Evolutionary conservation across 176 grass and related monocot species (phyloP).

Genomic region (Carex kokanica): DNA sequence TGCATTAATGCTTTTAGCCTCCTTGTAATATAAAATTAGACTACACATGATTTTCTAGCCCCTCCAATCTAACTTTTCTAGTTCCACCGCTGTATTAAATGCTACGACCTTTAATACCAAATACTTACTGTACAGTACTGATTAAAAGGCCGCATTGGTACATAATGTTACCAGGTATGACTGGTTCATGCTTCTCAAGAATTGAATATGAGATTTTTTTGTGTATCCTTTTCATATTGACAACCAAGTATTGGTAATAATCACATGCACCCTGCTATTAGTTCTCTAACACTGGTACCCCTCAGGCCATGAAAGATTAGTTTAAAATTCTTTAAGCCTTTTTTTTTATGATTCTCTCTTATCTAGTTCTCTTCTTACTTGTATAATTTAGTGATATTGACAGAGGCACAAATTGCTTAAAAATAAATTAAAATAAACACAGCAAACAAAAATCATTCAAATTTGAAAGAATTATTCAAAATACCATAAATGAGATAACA

Average conservation of each 20-base stretch:
- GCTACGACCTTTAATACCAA: background rate
- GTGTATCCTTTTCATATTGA: background rate
- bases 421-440: background rate
- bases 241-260: background rate
- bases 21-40: no score
- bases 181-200: background rate
- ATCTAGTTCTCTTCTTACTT: background rate
- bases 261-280: background rate
- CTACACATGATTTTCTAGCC: no score
- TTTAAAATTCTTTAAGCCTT: background rate
- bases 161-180: background rate
- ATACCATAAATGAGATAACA: conserved; percentile 7
- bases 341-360: background rate
- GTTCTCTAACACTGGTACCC: background rate
- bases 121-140: background rate
- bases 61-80: no score
- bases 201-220: background rate
- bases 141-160: background rate
- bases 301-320: no score
- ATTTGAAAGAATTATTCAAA: background rate
- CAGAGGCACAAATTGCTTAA: background rate
- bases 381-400: background rate
- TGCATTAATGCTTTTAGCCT: no score
- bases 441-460: conserved; percentile 8
- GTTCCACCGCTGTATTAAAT: background rate